Evolutionary conservation across 208 protist species (phyloP), one percentile per base, ranked within the genome.

Genomic region (Leishmania lainsoni): DNA sequence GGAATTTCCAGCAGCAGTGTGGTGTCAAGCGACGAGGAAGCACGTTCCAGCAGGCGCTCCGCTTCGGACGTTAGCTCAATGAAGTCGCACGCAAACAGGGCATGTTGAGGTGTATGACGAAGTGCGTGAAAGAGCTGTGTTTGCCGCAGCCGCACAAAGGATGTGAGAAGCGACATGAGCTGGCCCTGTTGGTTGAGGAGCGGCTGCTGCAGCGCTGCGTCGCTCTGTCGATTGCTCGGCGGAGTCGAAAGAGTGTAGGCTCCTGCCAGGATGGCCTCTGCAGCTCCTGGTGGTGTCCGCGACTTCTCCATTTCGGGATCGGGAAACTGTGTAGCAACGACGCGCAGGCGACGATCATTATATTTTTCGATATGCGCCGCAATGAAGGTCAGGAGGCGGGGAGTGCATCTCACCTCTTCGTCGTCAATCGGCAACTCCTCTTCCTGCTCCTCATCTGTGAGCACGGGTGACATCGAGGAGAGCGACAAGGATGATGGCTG

Each of bases 41-140:
- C 68, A 26, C 81, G 58, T n/a, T 91, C 91, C 8, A 91, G 68
- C 26, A 83, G 58, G 12, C 79, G 85, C 78, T 95, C 84, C 17
- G 86, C 87, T 9, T 82, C 77, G 3, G 83, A 82, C 20, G 83
- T 59, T 8, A 89, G 63, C 49, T 93, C 88, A 2, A 86, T 74
- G 45, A 93, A 90, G 74, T 89, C 85, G 73, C 85, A 85, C 0
- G 81, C 81, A 71, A 95, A 93, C 26, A 85, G 78, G 4, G 85
- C 76, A 70, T 85, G 84, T 32, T 86, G 52, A 10, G 80, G 61
- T 16, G 66, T 86, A 45, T 85, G 84, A 17, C 85, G 91, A 74
- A 95, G 58, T 0, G 75, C 45, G 45, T 76, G 77, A 66, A 95
- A 92, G 16, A 69, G 61, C 0, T 63, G 52, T 26, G 87, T 80